Evolutionary conservation across 108 stramenopile species (phyloP), one percentile per base, ranked within the genome.

Genomic region (Cyclotella cryptica): DNA sequence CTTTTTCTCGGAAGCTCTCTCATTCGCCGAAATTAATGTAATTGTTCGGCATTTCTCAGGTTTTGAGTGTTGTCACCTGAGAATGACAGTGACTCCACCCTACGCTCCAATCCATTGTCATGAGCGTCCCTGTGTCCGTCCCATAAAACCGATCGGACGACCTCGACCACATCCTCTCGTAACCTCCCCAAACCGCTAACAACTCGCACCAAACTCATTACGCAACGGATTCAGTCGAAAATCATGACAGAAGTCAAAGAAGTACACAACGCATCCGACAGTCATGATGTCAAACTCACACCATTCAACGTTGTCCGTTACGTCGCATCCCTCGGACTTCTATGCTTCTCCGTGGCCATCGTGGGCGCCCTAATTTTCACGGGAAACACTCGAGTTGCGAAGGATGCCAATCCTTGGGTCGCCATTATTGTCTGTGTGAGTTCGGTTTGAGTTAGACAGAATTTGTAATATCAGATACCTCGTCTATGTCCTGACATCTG

Each of bases 321-420:
- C n/a, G 46, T 59, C 1, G 62, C 28, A 17, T 91, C 90, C 55
- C 53, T 78, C 18, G 45, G 41, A 18, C 82, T 92, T 18, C 71
- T 89, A 18, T 69, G 81, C 40, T 92, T 92, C 76, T 89, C 85
- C 60, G 66, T 89, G 51, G 73, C 76, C 60, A 70, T 89, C 18
- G 87, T 92, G 7, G 71, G 77, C 12, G 87, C 85, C 1, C 71
- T 89, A 30, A 90, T 90, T 29, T 79, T 77, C 60, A 89, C 87
- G 18, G 80, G 75, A 41, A 76, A 92, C 72, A 91, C 93, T 61
- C 82, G 85, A 30, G 49, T 91, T 19, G 79, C 93, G 19, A 26
- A 47, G 5, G 86, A 88, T 27, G 76, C 75, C 22, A 81, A 85
- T 62, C 90, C 92, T 17, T 81, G 71, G 42, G 79, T 75, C 24